Conservation (phyloP, 257 asterid species). For the Rauvolfia tetraphylla region DNA sequence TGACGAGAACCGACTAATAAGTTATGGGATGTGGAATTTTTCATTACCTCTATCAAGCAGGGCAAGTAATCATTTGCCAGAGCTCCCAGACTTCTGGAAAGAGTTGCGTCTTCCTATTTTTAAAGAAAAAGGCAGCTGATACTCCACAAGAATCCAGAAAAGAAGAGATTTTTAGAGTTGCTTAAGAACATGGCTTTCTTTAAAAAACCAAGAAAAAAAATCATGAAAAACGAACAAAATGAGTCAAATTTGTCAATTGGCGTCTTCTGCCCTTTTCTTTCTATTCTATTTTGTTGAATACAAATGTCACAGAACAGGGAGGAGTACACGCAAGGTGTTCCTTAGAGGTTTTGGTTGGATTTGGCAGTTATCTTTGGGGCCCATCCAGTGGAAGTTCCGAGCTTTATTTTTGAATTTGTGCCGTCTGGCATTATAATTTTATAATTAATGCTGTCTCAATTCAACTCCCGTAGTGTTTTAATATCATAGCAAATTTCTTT, state of each 20-base stretch:
- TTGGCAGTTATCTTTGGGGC: not conserved
- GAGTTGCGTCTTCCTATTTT: not conserved
- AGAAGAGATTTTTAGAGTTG: slow-evolving; percentile 9
- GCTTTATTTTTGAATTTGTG: too few relatives aligned
- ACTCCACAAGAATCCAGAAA: slow-evolving; percentile 22
- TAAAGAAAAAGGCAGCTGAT: not conserved
- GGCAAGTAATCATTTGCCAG: slow-evolving; percentile 26
- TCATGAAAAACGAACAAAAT: slow-evolving; percentile 4
- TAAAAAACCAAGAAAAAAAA: slow-evolving; percentile 27
- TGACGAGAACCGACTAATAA: not conserved
- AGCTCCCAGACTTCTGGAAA: slow-evolving; percentile 34
- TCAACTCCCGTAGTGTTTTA: too few relatives aligned
- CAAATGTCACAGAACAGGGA: not conserved
- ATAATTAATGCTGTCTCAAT: too few relatives aligned
- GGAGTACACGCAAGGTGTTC: slow-evolving; percentile 18
- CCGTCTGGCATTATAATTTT: too few relatives aligned
- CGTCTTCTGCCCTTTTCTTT: not conserved
- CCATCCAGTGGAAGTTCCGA: too few relatives aligned
- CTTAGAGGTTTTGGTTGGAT: not conserved
- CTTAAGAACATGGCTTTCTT: slow-evolving; percentile 21
- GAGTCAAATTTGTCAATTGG: slow-evolving; percentile 9
- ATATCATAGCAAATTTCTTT: too few relatives aligned
- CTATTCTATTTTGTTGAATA: not conserved
- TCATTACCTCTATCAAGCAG: slow-evolving; percentile 25
- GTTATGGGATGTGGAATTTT: not conserved